phyloP scores from a whole-genome alignment of 208 protist genomes.

The Crithidia fasciculata region DNA sequence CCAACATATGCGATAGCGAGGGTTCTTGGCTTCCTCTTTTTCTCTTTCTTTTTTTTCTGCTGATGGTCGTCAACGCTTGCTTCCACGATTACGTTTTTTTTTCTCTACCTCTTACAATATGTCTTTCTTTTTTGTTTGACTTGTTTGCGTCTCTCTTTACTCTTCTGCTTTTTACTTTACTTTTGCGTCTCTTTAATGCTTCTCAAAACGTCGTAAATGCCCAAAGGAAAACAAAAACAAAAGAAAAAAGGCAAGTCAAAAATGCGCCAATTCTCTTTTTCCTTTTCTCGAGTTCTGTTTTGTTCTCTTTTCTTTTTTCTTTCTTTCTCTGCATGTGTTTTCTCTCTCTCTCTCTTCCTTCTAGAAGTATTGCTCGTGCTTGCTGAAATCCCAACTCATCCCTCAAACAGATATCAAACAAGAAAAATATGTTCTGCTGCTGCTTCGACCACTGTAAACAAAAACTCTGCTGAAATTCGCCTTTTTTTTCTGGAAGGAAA shows the following conservation, averaged over 20 bases:
- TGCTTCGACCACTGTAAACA: no score
- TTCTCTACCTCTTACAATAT: slow-evolving; percentile 3
- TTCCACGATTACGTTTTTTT: neutral
- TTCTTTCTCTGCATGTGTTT: neutral
- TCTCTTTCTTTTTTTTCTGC: slow-evolving; percentile 9
- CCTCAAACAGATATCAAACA: no score
- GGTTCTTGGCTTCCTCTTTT: neutral
- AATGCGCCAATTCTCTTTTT: no score
- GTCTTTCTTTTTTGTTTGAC: slow-evolving; percentile 1
- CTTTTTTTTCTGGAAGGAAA: no score
- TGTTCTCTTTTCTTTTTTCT: neutral
- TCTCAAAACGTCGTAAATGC: no score
- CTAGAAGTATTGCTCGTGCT: neutral
- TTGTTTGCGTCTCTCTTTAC: neutral
- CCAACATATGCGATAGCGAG: neutral
- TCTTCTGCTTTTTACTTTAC: neutral
- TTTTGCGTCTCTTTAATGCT: neutral
- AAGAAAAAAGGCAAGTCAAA: no score
- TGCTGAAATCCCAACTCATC: no score
- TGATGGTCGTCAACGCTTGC: neutral
- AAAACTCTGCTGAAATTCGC: no score
- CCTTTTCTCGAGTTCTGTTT: neutral
- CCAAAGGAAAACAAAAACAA: no score
- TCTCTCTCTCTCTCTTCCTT: slow-evolving; percentile 2
- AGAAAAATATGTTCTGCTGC: no score